Percentiles rank a stretch among this genome's conserved stretches.
phyloP scores from a whole-genome alignment of 2,329 filamentous ascomycete genomes.

The Arthrobotrys conoides region DNA sequence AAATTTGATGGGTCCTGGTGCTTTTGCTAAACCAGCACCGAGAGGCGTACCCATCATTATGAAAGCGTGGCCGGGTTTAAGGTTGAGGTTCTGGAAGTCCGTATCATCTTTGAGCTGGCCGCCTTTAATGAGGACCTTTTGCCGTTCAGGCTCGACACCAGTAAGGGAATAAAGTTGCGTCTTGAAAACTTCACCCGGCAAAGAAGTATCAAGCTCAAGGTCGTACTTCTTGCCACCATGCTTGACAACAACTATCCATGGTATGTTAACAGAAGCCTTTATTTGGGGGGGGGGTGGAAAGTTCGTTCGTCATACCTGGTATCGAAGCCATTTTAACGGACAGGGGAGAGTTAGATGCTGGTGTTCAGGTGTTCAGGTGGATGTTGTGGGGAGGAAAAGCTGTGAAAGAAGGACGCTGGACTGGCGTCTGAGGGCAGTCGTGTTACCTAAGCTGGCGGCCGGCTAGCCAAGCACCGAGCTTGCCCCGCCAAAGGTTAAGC shows the following conservation, averaged over 20 bases:
- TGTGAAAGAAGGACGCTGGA: neutral
- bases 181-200: constrained; percentile 93
- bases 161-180: constrained; percentile 95
- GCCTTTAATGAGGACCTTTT: constrained; percentile 95
- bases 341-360: neutral
- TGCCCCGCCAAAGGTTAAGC: constrained; percentile 40
- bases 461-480: constrained; percentile 24
- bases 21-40: constrained; percentile 75
- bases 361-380: neutral
- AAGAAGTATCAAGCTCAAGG: constrained; percentile 86
- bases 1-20: constrained; percentile 86
- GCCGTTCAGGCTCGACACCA: constrained; percentile 93
- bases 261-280: constrained; percentile 2
- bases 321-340: constrained; percentile 43
- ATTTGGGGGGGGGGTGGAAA: neutral
- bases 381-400: constrained; percentile 17
- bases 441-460: constrained; percentile 29
- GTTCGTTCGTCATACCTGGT: constrained; percentile 34
- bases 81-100: constrained; percentile 83
- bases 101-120: constrained; percentile 96
- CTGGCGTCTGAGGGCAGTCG: neutral
- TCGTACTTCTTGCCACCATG: constrained; percentile 96
- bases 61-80: constrained; percentile 87
- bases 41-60: constrained; percentile 97
- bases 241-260: constrained; percentile 82